Evolutionary conservation across 2,329 filamentous ascomycete genomes (phyloP).

Genomic region (Ambrosiella beaveri): DNA sequence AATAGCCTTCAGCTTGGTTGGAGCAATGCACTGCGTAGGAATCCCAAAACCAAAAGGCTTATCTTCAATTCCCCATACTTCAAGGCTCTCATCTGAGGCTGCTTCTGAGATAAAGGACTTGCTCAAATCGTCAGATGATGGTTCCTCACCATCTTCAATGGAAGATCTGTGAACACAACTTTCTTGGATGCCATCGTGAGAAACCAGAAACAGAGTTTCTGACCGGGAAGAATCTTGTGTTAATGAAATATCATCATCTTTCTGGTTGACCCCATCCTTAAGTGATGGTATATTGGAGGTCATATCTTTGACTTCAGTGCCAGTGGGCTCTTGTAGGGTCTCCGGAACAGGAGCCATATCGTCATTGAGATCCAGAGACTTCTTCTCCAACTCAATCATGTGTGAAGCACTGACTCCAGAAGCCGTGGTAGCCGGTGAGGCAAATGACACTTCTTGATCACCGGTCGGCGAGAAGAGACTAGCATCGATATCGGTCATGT

Average conservation of each 20-base stretch:
- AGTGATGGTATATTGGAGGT: too few species aligned
- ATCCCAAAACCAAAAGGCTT: neutral
- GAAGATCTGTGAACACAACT: too few species aligned
- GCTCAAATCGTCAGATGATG: neutral
- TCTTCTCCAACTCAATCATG: constrained; percentile 3
- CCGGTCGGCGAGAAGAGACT: constrained; percentile 9
- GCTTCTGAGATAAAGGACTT: neutral
- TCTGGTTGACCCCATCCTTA: too few species aligned
- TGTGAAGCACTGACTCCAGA: neutral
- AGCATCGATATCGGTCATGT: constrained; percentile 3
- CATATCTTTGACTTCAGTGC: too few species aligned
- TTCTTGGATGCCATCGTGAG: too few species aligned
- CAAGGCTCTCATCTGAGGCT: constrained; percentile 6
- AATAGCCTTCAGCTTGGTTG: neutral
- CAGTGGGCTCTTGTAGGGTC: too few species aligned
- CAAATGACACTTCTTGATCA: constrained; percentile 11
- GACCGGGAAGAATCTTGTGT: too few species aligned
- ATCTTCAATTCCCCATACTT: constrained; percentile 12
- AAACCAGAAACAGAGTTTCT: neutral
- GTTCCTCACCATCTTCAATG: neutral
- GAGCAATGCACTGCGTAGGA: neutral
- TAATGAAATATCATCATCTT: too few species aligned
- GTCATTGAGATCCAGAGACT: constrained; percentile 4
- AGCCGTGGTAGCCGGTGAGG: constrained; percentile 11
- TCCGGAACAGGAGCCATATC: neutral